Evolutionary conservation across 2,329 filamentous ascomycete genomes (phyloP).

Genomic region (Colletotrichum agaves): DNA sequence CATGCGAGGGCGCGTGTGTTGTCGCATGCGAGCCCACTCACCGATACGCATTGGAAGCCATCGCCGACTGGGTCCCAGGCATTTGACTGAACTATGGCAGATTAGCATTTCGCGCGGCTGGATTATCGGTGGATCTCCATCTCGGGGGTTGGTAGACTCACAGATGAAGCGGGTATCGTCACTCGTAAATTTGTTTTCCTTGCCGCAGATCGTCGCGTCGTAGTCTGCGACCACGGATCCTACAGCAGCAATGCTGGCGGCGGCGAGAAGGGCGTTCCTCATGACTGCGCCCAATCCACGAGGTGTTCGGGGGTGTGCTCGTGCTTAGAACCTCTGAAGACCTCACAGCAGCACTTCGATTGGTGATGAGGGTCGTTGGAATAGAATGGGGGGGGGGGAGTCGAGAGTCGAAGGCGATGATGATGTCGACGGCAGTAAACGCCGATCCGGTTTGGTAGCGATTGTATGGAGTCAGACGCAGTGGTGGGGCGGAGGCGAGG

Average conservation of each 20-base stretch:
- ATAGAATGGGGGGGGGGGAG: too few relatives aligned
- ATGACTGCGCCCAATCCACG: slow-evolving; percentile 2
- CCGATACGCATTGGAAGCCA: slow-evolving; percentile 46
- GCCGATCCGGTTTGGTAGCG: too few relatives aligned
- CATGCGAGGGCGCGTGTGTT: too few relatives aligned
- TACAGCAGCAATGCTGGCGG: slow-evolving; percentile 31
- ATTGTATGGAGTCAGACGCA: neutral
- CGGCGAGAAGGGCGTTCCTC: slow-evolving; percentile 33
- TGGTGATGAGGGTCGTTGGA: too few relatives aligned
- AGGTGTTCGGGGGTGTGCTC: neutral
- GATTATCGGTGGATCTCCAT: neutral
- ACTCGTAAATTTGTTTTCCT: slow-evolving; percentile 42
- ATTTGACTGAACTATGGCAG: slow-evolving; percentile 43
- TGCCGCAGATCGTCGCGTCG: slow-evolving; percentile 44
- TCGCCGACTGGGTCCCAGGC: slow-evolving; percentile 45
- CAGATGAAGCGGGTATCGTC: slow-evolving; percentile 41
- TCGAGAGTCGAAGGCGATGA: too few relatives aligned
- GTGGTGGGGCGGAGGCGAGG: neutral
- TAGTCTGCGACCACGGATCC: slow-evolving; percentile 39
- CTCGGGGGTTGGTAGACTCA: slow-evolving; percentile 30
- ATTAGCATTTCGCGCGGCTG: slow-evolving; percentile 4
- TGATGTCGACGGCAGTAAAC: too few relatives aligned
- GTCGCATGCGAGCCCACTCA: slow-evolving; percentile 35
- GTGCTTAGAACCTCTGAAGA: too few relatives aligned
- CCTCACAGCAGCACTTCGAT: too few relatives aligned